These are phyloP conservation scores for Prunus padus DNA, from an alignment of 306 rosid genomes.

Conservation along the genomic window DNA sequence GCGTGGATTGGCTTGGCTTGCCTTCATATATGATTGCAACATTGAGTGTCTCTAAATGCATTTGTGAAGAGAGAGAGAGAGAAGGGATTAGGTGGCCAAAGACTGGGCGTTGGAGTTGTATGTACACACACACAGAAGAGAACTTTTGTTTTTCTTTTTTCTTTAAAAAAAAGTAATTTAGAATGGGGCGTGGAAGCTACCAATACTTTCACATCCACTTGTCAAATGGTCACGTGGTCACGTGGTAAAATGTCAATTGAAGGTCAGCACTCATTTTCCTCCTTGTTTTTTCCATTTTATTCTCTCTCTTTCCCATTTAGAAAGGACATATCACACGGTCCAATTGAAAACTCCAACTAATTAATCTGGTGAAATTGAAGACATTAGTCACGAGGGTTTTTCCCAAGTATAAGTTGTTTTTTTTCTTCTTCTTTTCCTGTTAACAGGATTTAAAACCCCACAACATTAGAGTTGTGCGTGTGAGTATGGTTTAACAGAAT, in stretches of 20 bases:
- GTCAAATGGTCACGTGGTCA: conserved; percentile 15
- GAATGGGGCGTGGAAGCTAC: conserved; percentile 14
- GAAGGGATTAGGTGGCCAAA: conserved; percentile 29
- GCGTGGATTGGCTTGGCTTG: not conserved
- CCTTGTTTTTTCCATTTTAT: not conserved
- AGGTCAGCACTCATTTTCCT: not conserved
- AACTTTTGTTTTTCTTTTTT: too few relatives aligned
- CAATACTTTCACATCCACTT: conserved; percentile 33
- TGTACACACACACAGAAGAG: too few relatives aligned
- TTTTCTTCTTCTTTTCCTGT: not conserved
- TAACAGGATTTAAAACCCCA: not conserved
- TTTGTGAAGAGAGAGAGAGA: not conserved
- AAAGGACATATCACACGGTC: too few relatives aligned
- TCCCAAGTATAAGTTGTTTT: too few relatives aligned
- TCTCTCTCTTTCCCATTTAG: not conserved
- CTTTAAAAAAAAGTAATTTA: not conserved
- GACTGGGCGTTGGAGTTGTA: conserved; percentile 38
- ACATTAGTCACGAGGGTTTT: not conserved
- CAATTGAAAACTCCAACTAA: not conserved
- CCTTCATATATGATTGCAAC: not conserved
- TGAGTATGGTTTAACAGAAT: too few relatives aligned
- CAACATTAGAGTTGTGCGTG: too few relatives aligned
- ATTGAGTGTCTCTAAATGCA: not conserved
- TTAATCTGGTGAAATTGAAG: conserved; percentile 5
- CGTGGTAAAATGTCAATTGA: not conserved